These are phyloP conservation scores for Avena insularis DNA, from an alignment of 176 grass and related monocot genomes.

Conservation along the genomic window DNA sequence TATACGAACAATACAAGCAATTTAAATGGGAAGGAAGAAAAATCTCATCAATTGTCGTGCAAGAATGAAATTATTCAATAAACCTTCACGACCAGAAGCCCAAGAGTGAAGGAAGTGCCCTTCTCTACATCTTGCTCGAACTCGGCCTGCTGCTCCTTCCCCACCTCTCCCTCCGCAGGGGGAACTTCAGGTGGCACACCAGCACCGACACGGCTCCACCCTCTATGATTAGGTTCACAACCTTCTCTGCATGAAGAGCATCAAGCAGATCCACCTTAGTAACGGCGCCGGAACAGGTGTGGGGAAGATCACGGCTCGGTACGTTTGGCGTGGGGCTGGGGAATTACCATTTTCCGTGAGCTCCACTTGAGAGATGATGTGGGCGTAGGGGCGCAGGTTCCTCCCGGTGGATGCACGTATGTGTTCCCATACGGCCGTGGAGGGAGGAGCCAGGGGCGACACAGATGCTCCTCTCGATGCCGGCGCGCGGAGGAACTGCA, in stretches of 20 bases:
- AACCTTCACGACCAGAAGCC: conserved; percentile 98
- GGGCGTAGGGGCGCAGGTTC: too few species aligned
- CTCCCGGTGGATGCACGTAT: too few species aligned
- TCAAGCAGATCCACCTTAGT: conserved; percentile 55
- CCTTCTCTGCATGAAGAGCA: conserved; percentile 64
- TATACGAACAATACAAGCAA: conserved; percentile 20
- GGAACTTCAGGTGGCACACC: conserved; percentile 81
- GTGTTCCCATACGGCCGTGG: too few species aligned
- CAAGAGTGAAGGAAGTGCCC: conserved; percentile 90
- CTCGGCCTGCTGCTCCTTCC: conserved; percentile 56
- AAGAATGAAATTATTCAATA: conserved; percentile 3
- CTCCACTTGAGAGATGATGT: conserved; percentile 26
- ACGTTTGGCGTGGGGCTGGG: neutral
- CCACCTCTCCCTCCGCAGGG: conserved; percentile 27
- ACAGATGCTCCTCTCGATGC: too few species aligned
- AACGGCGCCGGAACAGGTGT: conserved; percentile 9
- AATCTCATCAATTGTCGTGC: neutral
- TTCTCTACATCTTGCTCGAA: conserved; percentile 98
- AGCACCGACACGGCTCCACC: conserved; percentile 83
- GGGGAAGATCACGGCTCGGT: conserved; percentile 27
- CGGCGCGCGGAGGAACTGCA: too few species aligned
- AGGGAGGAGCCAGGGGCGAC: too few species aligned
- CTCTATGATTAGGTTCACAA: conserved; percentile 92
- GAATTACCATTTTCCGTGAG: conserved; percentile 83
- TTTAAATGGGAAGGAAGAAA: conserved; percentile 3